Evolutionary conservation across 2,329 filamentous ascomycete genomes (phyloP), one percentile per base, ranked within the genome.

Genomic region (Penicillium palitans): DNA sequence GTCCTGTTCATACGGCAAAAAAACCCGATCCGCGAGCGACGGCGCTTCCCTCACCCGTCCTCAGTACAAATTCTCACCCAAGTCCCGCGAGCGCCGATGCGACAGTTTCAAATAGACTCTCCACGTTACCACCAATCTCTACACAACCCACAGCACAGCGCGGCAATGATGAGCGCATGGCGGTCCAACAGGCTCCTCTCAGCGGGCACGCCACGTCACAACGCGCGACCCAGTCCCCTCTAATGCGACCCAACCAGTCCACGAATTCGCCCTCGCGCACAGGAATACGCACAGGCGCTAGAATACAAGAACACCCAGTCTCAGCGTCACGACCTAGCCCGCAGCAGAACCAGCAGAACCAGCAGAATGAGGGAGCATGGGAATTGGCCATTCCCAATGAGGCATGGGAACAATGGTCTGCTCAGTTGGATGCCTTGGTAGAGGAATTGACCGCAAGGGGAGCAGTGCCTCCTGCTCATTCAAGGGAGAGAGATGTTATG

Each of bases 1-100:
- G 49, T 31, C 29, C 37, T 25, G 27, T 42, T 46, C 41, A 47
- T 46, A 3, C 37, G 25, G 35, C 48, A 54, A 53, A 55, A 53
- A 59, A 60, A 37, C 49, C 59, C 24, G 53, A 56, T 33, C 48
- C 52, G 19, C 65, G 56, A 45, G 13, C 54, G 3, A 55, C 60
- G 2, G 59, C 70, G 5, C 64, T 72, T 48, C 70, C 67, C 15
- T 72, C 72, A 9, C 71, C 73, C 2, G 70, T 68, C 40, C 69
- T 66, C 25, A 72, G 69, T 51, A 65, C 66, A 57, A 61, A 59
- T 29, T 69, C 68, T 37, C 61, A 67, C 52, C 55, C 65, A 19
- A 74, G 69, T 57, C 71, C 71, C 6, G 51, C 61, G 41, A 60
- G 47, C 45, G 55, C 62, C 42, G 57, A 59, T 40, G 64, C 8